Evolutionary conservation across 768 basidiomycete species (phyloP).

Genomic region (Xerocomellus chrysenteron): DNA sequence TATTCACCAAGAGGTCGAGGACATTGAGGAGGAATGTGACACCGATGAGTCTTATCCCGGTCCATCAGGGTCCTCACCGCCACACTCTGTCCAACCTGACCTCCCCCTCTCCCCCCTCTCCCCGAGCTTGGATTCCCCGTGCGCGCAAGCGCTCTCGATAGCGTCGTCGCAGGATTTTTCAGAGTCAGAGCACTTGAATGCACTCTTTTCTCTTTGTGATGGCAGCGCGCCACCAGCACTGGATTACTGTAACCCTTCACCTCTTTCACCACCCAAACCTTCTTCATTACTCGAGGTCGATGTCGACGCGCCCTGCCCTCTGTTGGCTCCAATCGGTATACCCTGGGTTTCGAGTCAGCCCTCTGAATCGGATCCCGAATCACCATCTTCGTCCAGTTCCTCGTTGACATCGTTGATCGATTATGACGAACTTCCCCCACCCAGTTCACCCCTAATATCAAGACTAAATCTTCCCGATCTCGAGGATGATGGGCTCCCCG

Average conservation of each 20-base stretch:
- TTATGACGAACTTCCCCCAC: conserved; percentile 19
- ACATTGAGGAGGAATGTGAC: conserved; percentile 19
- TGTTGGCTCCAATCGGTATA: conserved; percentile 24
- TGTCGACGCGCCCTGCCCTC: conserved; percentile 14
- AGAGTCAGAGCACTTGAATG: conserved; percentile 15
- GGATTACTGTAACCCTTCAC: conserved; percentile 14
- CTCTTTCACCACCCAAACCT: conserved; percentile 11
- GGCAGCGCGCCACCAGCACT: conserved; percentile 11
- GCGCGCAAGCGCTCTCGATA: conserved; percentile 12
- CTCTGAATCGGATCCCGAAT: conserved; percentile 16
- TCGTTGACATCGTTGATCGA: conserved; percentile 25
- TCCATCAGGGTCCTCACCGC: conserved; percentile 14
- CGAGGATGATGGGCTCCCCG: conserved; percentile 25
- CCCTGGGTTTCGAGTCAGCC: conserved; percentile 19
- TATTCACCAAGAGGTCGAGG: conserved; percentile 10
- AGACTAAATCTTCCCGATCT: conserved; percentile 32
- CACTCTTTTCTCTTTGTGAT: conserved; percentile 19
- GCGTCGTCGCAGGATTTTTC: conserved; percentile 17
- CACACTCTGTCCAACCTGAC: conserved; percentile 11
- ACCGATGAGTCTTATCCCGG: conserved; percentile 20
- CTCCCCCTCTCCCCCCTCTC: conserved; percentile 36
- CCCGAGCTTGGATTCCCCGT: conserved; percentile 31
- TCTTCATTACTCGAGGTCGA: conserved; percentile 29
- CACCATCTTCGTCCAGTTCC: conserved; percentile 8
- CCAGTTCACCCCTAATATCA: conserved; percentile 34